Evolutionary conservation across 192 early-diverging fungal genomes (phyloP).

Genomic region (Phycomyces nitens): DNA sequence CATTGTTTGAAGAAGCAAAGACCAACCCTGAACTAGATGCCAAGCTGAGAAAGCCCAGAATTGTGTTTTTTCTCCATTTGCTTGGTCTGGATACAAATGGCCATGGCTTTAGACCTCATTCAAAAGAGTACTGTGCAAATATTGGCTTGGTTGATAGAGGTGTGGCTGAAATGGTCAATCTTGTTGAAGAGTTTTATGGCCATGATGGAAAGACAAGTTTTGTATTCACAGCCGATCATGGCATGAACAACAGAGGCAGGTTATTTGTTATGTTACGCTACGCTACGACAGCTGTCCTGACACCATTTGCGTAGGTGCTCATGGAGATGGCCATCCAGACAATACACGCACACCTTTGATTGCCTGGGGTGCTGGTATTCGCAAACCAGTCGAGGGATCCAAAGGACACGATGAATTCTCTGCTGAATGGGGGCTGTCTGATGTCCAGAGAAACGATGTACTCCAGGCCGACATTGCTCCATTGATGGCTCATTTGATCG

Average conservation of each 20-base stretch:
- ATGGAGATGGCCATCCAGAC: constrained; percentile 95
- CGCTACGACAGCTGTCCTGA: background rate
- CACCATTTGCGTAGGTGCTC: constrained; percentile 55
- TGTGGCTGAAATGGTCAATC: constrained; percentile 61
- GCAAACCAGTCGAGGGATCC: constrained; percentile 48
- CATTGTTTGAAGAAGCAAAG: constrained; percentile 57
- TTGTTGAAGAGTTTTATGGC: constrained; percentile 73
- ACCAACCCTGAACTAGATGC: constrained; percentile 43
- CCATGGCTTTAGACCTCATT: constrained; percentile 81
- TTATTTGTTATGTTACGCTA: background rate
- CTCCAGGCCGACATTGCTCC: constrained; percentile 96
- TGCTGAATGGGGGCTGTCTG: constrained; percentile 61
- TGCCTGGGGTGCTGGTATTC: constrained; percentile 92
- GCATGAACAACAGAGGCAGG: constrained; percentile 87
- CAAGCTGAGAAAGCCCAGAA: constrained; percentile 68
- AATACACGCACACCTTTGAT: constrained; percentile 93
- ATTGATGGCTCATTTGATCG: constrained; percentile 87
- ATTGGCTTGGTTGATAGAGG: constrained; percentile 80
- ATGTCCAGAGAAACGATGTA: constrained; percentile 73
- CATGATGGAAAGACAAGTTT: constrained; percentile 82
- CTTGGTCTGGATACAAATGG: constrained; percentile 95
- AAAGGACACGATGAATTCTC: constrained; percentile 80
- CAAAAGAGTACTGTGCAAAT: constrained; percentile 83
- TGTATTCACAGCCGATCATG: constrained; percentile 94
- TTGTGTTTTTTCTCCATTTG: constrained; percentile 93